These are phyloP conservation scores for Ramalina peruviana DNA, from an alignment of 495 filamentous ascomycete species.

Conservation along the genomic window DNA sequence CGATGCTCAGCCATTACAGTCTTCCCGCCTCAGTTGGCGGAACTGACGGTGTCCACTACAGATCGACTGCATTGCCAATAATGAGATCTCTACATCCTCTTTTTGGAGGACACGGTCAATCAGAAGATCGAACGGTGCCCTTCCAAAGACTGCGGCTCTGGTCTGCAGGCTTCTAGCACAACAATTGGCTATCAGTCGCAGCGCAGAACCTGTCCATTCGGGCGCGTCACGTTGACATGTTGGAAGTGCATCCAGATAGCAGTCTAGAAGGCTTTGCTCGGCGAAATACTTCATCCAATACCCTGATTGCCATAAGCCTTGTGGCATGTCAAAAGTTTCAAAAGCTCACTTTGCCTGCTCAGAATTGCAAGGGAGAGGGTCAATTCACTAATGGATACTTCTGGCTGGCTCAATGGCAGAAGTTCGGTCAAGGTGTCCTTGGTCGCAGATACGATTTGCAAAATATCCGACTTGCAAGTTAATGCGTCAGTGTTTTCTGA, in stretches of 20 bases:
- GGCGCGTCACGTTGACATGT: slow-evolving; percentile 20
- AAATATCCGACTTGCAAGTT: too few relatives aligned
- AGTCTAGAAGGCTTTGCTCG: slow-evolving; percentile 15
- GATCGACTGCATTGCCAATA: slow-evolving; percentile 23
- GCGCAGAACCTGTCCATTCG: slow-evolving; percentile 34
- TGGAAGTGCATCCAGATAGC: slow-evolving; percentile 45
- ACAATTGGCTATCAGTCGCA: slow-evolving; percentile 65
- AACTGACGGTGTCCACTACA: slow-evolving; percentile 9
- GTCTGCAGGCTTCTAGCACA: slow-evolving; percentile 47
- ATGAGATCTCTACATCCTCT: slow-evolving; percentile 31
- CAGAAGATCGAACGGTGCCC: neutral
- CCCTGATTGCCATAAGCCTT: neutral
- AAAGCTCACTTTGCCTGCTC: too few relatives aligned
- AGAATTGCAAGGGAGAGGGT: neutral
- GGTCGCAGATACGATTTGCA: neutral
- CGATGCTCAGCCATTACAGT: neutral
- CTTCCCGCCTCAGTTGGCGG: slow-evolving; percentile 6
- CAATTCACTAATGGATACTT: neutral
- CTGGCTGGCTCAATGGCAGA: neutral
- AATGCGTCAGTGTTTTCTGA: too few relatives aligned
- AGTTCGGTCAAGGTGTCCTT: neutral
- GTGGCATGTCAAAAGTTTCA: too few relatives aligned
- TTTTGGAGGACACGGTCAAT: neutral
- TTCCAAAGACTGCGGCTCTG: slow-evolving; percentile 34
- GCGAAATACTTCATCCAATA: slow-evolving; percentile 4